Base-by-base conservation (phyloP, 176 grass and related monocot species). In the Triticum dicoccoides region DNA sequence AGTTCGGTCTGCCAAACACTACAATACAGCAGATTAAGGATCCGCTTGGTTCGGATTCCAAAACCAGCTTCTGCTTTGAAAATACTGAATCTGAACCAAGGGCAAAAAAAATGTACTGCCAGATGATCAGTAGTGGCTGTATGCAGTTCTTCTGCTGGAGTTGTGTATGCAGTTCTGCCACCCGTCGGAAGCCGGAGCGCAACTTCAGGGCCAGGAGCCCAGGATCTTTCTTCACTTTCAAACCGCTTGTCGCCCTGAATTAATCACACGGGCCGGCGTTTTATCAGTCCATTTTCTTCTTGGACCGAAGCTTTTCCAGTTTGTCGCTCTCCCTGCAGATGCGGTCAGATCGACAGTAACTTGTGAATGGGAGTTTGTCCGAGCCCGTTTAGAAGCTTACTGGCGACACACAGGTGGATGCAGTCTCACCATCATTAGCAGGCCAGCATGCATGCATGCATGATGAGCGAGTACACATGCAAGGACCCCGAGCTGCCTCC, bases 341-440 rank as follows among this genome's bases (percentile, higher is more conserved):
- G 61, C 14, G 41, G n/a, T 17, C 81, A 70, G 81, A 37, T 56
- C 10, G 69, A 21, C 35, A 76, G 58, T 5, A 47, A 11, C 64
- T 56, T 73, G 65, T 56, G 65, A 66, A 59, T 20, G 84, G 44
- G 47, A 44, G 54, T 61, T 87, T 69, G 89, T 84, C 81, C 6
- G 77, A 29, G 89, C 23, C 30, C 81, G 69, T 80, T 84, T 87
- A 38, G 69, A 76, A 45, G 83, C 51, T 64, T 54, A 77, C 76
- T 56, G 45, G 45, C 63, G 76, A 71, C 44, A 11, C 52, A 35
- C 89, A 51, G 72, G 44, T 75, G 24, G 6, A 18, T 33, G 76
- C 85, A 84, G 85, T 76, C 42, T 64, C 69, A 17, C 77, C 81
- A 85, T 91, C 85, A 91, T 88, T 77, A 88, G 89, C 77, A 54